Conservation (phyloP, 768 basidiomycete species). For the Boletus huronensis region DNA sequence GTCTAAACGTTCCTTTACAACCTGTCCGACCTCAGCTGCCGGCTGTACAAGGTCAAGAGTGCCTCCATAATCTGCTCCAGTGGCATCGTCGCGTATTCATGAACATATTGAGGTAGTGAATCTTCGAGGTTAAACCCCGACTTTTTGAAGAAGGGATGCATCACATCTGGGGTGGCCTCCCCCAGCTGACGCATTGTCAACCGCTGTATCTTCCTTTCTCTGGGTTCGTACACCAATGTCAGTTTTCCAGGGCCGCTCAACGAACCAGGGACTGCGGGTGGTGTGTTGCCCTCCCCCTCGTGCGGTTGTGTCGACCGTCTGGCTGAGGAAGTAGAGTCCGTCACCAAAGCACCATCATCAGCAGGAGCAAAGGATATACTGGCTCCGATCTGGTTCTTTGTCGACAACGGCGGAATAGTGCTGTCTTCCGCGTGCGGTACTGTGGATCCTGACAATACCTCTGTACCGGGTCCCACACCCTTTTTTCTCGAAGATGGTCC, state of each 20-base stretch:
- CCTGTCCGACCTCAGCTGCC: conserved; percentile 49
- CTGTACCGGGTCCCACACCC: conserved; percentile 14
- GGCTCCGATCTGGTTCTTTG: conserved; percentile 10
- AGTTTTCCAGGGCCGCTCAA: conserved; percentile 12
- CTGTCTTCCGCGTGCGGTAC: conserved; percentile 9
- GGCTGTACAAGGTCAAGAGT: conserved; percentile 71
- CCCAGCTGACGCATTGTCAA: conserved; percentile 82
- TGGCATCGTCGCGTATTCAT: conserved; percentile 82
- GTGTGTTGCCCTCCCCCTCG: conserved; percentile 8
- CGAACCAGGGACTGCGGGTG: background rate
- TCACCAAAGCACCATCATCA: conserved; percentile 8
- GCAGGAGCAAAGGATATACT: background rate
- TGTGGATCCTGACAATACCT: conserved; percentile 6
- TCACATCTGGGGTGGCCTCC: conserved; percentile 84
- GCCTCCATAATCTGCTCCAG: conserved; percentile 83
- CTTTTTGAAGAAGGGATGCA: conserved; percentile 84
- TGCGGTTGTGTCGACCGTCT: conserved; percentile 18
- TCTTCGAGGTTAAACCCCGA: conserved; percentile 82
- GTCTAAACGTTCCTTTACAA: conserved; percentile 14
- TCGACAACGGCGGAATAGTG: background rate
- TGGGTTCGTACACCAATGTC: conserved; percentile 49
- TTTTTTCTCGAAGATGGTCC: conserved; percentile 37
- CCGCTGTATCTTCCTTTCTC: conserved; percentile 68
- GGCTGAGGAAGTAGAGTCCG: background rate
- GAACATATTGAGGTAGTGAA: conserved; percentile 80